Evolutionary conservation across 1,139 yeast species (phyloP), one percentile per base, ranked within the genome.

Genomic region (Geotrichum candidum): DNA sequence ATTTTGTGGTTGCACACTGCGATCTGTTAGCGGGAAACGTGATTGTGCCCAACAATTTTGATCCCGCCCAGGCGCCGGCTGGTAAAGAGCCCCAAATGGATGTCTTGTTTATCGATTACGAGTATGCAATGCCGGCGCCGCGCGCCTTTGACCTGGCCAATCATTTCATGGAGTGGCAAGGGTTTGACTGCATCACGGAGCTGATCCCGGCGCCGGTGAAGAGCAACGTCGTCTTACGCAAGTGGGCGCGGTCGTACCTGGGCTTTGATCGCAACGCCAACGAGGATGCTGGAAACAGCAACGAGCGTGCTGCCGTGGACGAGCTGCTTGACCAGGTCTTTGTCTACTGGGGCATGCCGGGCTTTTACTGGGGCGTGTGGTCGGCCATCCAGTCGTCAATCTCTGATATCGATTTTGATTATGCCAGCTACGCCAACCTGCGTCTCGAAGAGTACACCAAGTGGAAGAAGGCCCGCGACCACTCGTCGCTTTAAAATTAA

Each of bases 281-380:
- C 57, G 1, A 23, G 29, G 22, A 15, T 41, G 46, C 9, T 15
- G 18, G 22, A 18, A 18, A 18, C 18, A 15, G 18, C 6, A 2
- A 41, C 22, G 18, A 41, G 7, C 18, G 46, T 15, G 46, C 57
- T 9, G 70, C 68, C 3, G 69, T 80, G 38, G 78, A 78, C 63
- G 62, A 64, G 6, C 70, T 87, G 51, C 81, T 87, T 46, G 74
- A 77, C 25, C 92, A 88, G 72, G 79, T 88, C 29, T 74, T 78
- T 9, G 73, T 79, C 5, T 87, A 83, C 77, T 88, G 86, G 76
- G 95, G 95, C 0, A 76, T 88, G 74, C 95, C 95, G 0, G 95
- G 95, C 1, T 85, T 88, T 68, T 88, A 86, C 73, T 88, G 95
- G 95, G 94, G 94, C 2, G 79, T 88, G 15, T 88, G 96, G 96